phyloP scores from a whole-genome alignment of 164 flowering plant genomes.

The Cinnamomum micranthum region DNA sequence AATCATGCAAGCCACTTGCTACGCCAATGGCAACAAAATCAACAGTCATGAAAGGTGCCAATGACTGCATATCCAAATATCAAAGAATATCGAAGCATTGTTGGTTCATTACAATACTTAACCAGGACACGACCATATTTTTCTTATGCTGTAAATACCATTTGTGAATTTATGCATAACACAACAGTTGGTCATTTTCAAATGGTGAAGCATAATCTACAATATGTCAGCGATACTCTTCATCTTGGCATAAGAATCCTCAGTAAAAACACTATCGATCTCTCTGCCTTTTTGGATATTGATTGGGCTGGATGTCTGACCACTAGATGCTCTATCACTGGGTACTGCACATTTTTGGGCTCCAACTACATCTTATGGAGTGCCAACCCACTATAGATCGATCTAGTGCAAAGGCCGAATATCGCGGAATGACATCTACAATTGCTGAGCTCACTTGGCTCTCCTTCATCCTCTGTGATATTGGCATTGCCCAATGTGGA shows the following conservation, averaged over 20 bases:
- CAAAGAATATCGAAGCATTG: background rate
- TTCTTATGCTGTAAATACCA: background rate
- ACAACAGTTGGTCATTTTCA: background rate
- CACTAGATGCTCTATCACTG: background rate
- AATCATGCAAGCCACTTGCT: too few species aligned
- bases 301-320: background rate
- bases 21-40: too few species aligned
- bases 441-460: slow-evolving; percentile 1
- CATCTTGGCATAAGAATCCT: background rate
- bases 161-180: background rate
- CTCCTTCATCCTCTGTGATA: background rate
- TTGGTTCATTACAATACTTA: background rate
- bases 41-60: too few species aligned
- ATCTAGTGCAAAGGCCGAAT: background rate
- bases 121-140: background rate
- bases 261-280: background rate
- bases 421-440: background rate
- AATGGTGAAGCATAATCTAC: background rate
- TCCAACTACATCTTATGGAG: background rate
- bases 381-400: background rate
- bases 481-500: background rate
- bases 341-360: background rate
- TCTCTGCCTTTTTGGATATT: slow-evolving; percentile 4
- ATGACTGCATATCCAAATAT: background rate
- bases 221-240: slow-evolving; percentile 1